A percentile compares a stretch with the other conserved stretches of the same genome.
Conservation (phyloP, 148 eudicot genomes). For the Arbutus unedo region DNA sequence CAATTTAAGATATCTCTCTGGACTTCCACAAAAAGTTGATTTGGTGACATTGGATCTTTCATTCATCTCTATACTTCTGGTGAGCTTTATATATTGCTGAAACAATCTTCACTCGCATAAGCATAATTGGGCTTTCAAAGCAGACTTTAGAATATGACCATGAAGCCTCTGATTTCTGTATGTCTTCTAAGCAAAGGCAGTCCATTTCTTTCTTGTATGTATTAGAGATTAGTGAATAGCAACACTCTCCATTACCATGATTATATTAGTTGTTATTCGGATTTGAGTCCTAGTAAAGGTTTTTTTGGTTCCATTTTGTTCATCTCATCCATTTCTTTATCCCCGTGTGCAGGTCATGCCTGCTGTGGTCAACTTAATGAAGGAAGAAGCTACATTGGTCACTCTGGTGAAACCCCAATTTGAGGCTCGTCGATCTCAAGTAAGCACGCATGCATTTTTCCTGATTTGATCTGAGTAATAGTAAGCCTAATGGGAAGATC, state of each 20-base stretch:
- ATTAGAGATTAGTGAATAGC: not conserved
- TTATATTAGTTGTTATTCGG: not conserved
- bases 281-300: not conserved
- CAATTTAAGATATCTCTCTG: conserved; percentile 82
- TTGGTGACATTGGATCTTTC: conserved; percentile 96
- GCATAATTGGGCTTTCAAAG: not conserved
- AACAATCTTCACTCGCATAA: not conserved
- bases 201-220: not conserved
- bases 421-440: conserved; percentile 94
- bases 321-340: not conserved
- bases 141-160: not conserved
- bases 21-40: conserved; percentile 93
- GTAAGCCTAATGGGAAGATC: not conserved
- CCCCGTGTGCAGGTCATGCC: conserved; percentile 78
- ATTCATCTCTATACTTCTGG: conserved; percentile 89
- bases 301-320: not conserved
- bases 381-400: conserved; percentile 71
- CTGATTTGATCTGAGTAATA: not conserved
- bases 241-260: not conserved
- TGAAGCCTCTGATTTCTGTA: not conserved
- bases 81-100: conserved; percentile 28
- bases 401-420: conserved; percentile 97
- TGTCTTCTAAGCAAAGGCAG: not conserved
- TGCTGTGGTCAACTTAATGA: conserved; percentile 86
- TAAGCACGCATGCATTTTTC: conserved; percentile 21